phyloP scores from a whole-genome alignment of 1,284 basidiomycete species.

The Golubevia sp. region DNA sequence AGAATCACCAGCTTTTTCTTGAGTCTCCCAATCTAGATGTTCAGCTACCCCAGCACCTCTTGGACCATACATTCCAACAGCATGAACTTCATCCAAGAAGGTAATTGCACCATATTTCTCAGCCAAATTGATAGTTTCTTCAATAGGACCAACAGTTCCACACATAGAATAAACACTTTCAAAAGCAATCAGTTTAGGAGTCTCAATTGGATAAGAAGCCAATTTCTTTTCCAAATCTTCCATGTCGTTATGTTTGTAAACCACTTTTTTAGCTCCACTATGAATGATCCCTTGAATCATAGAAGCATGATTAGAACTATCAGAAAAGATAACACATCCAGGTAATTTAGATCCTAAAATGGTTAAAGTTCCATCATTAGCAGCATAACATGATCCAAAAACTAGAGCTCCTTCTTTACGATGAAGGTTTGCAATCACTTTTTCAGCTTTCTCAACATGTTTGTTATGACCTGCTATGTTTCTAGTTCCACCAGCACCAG shows the following conservation, averaged over 20 bases:
- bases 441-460: conserved; percentile 55
- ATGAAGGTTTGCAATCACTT: conserved; percentile 51
- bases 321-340: conserved; percentile 56
- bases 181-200: conserved; percentile 61
- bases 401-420: conserved; percentile 60
- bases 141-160: conserved; percentile 59
- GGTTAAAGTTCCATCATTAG: conserved; percentile 57
- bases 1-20: conserved; percentile 33
- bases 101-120: conserved; percentile 62
- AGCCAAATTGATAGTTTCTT: conserved; percentile 54
- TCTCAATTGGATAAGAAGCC: conserved; percentile 42
- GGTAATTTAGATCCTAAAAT: conserved; percentile 58
- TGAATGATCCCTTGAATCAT: conserved; percentile 62
- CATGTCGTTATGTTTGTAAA: conserved; percentile 62
- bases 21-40: conserved; percentile 59
- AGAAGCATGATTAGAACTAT: conserved; percentile 56
- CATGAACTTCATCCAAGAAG: conserved; percentile 61
- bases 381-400: conserved; percentile 60
- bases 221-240: conserved; percentile 58
- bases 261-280: conserved; percentile 55
- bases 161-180: conserved; percentile 61
- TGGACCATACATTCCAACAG: conserved; percentile 61
- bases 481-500: conserved; percentile 58
- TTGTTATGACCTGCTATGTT: conserved; percentile 61
- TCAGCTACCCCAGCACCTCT: conserved; percentile 60